These are phyloP conservation scores for Cyclocybe aegerita DNA, from an alignment of 768 basidiomycete genomes.

Conservation along the genomic window DNA sequence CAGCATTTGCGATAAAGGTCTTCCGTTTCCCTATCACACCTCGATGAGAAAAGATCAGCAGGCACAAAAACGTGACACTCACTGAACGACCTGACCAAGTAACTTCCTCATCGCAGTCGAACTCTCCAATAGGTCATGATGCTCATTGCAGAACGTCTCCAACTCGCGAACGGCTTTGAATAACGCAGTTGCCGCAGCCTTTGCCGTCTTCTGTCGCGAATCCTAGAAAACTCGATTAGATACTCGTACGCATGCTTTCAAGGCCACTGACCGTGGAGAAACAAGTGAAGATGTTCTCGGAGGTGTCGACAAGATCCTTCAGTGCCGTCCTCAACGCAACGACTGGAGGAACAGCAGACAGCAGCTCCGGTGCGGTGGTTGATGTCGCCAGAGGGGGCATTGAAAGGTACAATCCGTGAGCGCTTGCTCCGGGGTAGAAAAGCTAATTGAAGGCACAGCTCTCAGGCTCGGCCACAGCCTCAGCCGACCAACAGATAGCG, in stretches of 20 bases:
- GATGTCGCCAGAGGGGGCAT: no score
- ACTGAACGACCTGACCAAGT: slow-evolving; percentile 5
- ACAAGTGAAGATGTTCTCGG: neutral
- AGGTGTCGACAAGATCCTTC: slow-evolving; percentile 1
- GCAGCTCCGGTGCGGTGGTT: no score
- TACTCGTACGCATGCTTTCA: no score
- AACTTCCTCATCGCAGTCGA: slow-evolving; percentile 5
- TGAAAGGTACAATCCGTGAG: no score
- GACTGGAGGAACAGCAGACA: slow-evolving; percentile 1
- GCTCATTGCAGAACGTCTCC: slow-evolving; percentile 9
- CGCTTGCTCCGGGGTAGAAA: no score
- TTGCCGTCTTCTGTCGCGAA: neutral
- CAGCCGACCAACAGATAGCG: no score
- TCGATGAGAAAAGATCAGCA: neutral
- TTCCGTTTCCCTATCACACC: slow-evolving; percentile 6
- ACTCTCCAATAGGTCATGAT: slow-evolving; percentile 1
- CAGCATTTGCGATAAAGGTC: slow-evolving; percentile 1
- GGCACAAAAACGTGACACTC: neutral
- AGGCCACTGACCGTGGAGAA: neutral
- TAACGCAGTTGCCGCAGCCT: slow-evolving; percentile 2
- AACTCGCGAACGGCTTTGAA: slow-evolving; percentile 1
- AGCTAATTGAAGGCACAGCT: no score
- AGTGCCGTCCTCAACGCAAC: slow-evolving; percentile 23
- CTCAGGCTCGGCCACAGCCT: no score
- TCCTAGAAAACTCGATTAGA: neutral